Conservation (phyloP, 441 rosid genomes). For the Arabidopsis lyrata region DNA sequence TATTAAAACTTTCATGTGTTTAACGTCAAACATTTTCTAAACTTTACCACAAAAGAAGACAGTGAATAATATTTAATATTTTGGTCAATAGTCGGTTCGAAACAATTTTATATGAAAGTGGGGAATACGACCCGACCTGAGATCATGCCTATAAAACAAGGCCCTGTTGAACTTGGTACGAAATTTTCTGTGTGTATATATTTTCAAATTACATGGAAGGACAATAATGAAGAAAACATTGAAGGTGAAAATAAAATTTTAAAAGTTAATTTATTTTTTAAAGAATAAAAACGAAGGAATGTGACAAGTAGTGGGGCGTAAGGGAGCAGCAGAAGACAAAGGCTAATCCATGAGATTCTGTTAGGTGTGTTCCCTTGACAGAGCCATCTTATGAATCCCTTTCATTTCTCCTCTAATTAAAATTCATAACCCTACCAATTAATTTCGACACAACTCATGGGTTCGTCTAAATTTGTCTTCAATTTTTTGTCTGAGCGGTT, state of each 20-base stretch:
- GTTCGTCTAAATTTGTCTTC: conserved; percentile 26
- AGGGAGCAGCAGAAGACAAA: conserved; percentile 47
- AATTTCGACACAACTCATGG: conserved; percentile 29
- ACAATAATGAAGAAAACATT: conserved; percentile 40
- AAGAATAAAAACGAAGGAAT: conserved; percentile 39
- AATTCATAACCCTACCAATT: conserved; percentile 28
- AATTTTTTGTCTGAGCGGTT: not conserved
- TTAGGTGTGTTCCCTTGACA: conserved; percentile 47
- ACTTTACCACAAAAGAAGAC: not conserved
- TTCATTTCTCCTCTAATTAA: not conserved
- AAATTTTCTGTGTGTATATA: not conserved
- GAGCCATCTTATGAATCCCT: conserved; percentile 35
- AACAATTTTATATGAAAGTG: conserved; percentile 13
- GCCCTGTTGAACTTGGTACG: conserved; percentile 33
- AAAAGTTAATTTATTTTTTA: not conserved
- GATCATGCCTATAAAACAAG: conserved; percentile 31
- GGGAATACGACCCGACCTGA: conserved; percentile 33
- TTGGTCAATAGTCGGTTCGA: conserved; percentile 11
- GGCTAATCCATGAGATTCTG: conserved; percentile 48
- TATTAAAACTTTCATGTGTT: not conserved
- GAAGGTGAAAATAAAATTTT: conserved; percentile 8
- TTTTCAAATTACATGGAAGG: conserved; percentile 28
- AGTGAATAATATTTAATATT: conserved; percentile 10
- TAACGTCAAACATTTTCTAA: conserved; percentile 1
- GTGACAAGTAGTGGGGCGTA: conserved; percentile 46